Evolutionary conservation across 192 early-diverging fungal species (phyloP), one percentile per base, ranked within the genome.

Genomic region (Coemansia sp.): DNA sequence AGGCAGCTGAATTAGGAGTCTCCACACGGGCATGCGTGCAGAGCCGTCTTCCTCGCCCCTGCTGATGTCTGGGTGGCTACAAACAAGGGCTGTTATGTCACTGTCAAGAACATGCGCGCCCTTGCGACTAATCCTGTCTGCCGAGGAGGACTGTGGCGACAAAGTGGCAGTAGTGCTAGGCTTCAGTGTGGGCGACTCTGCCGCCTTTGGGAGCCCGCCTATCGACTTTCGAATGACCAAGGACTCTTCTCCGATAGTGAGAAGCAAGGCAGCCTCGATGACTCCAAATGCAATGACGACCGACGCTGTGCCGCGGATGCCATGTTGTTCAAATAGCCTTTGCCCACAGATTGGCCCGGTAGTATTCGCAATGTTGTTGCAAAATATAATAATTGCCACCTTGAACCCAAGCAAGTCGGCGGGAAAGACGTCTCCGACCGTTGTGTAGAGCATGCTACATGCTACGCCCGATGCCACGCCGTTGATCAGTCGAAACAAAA

Each of bases 311-410:
- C 68, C 69, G 5, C 38, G 60, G 15, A 77, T 36, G 2, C 74
- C 74, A 15, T 49, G 17, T 14, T 53, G 14, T 1, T 77, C 61
- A 41, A 57, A 77, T 1, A 77, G 61, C 36, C 45, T 65, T 49
- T 77, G 53, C 2, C 74, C 74, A 19, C 63, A 65, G 4, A 77
- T 64, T 15, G 74, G 74, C 1, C 74, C 74, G 24, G 67, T 77
- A 3, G 74, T 71, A 24, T 77, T 71, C 1, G 64, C 64, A 62
- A 71, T 67, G 65, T 77, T 67, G 57, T 77, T 77, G 60, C 62
- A 58, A 38, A 77, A 56, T 25, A 60, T 71, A 10, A 67, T 37
- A 12, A 77, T 67, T 14, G 74, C 64, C 40, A 71, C 65, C 47
- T 71, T 77, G 46, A 77, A 77, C n/a, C 68, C 74, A 24, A 77